Base-by-base conservation (phyloP, 2,329 filamentous ascomycete genomes). In the Bimuria novae-zelandiae region DNA sequence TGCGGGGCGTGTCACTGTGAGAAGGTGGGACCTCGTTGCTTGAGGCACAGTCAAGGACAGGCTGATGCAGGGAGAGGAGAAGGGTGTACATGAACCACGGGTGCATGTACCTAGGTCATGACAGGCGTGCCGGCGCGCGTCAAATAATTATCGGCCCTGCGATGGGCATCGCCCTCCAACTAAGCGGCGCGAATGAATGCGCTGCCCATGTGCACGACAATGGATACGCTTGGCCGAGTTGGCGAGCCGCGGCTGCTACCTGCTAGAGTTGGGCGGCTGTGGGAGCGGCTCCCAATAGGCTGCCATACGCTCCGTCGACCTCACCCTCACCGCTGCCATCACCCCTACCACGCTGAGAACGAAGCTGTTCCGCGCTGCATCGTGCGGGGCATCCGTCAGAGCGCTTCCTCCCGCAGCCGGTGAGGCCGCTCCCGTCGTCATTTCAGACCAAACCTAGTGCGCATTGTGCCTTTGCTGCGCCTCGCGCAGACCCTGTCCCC, bases 391-490 rank as follows among this genome's bases (percentile, higher is more conserved):
- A 33, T 44, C n/a, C 19, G 30, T 4, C 14, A 40, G 46, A 40
- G 35, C 42, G 33, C 17, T 54, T 42, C 52, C 44, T 49, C 46
- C 46, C 42, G 35, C 40, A 43, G 47, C 49, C 58, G 50, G 53
- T 53, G 51, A 49, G 52, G 42, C 49, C 49, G 36, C 27, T 52
- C 49, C 43, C 43, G 43, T 17, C 21, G 43, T 25, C 30, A 46
- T 23, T 36, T 16, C 43, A 46, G 19, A 39, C 16, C 12, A 16
- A 16, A 46, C 30, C 19, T 23, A 23, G 51, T 29, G 37, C 32
- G 53, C 56, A 46, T 40, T 50, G 54, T 49, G 41, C 51, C n/a
- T 21, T 48, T 42, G 47, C 57, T 62, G 55, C 57, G 57, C 60
- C 57, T 51, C 55, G 39, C 43, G 27, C 32, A 35, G 12, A 19